Percentiles rank a stretch among this genome's conserved stretches.
Evolutionary conservation across 768 basidiomycete genomes (phyloP).

Genomic region (Naganishia friedmannii): DNA sequence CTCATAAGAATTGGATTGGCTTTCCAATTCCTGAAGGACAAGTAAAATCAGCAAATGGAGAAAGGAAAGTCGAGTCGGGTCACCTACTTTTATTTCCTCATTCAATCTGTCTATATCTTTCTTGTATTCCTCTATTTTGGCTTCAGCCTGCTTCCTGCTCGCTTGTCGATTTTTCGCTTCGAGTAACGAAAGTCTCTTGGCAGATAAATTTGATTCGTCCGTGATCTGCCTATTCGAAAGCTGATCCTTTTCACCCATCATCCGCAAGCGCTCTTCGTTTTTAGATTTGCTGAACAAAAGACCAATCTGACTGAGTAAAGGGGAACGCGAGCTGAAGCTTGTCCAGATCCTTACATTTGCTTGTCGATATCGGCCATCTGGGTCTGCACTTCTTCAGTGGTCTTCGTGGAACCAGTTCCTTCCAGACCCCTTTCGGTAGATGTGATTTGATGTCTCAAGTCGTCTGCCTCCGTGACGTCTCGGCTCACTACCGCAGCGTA

Average conservation of each 20-base stretch:
- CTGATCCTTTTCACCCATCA: conserved; percentile 12
- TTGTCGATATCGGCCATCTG: conserved; percentile 53
- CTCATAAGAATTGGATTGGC: neutral
- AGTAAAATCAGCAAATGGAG: neutral
- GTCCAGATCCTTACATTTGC: conserved; percentile 12
- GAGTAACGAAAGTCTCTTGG: neutral
- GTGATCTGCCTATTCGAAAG: neutral
- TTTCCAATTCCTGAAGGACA: neutral
- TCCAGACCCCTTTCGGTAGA: conserved; percentile 68
- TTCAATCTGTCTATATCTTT: conserved; percentile 1
- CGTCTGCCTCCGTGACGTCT: conserved; percentile 47
- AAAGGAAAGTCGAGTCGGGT: no score
- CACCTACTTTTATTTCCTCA: conserved; percentile 19
- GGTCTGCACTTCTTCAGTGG: conserved; percentile 76
- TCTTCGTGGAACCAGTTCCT: conserved; percentile 71
- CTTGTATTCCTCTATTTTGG: conserved; percentile 19
- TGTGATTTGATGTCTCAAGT: conserved; percentile 62
- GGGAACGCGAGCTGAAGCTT: neutral
- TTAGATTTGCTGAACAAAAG: conserved; percentile 15
- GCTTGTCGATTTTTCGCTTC: conserved; percentile 16
- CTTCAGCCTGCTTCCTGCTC: neutral
- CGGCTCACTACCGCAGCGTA: conserved; percentile 39
- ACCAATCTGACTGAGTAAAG: neutral
- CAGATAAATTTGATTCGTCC: neutral
- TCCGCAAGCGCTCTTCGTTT: conserved; percentile 18